phyloP scores from a whole-genome alignment of 2,329 filamentous ascomycete genomes.

The Lecanicillium sp. region DNA sequence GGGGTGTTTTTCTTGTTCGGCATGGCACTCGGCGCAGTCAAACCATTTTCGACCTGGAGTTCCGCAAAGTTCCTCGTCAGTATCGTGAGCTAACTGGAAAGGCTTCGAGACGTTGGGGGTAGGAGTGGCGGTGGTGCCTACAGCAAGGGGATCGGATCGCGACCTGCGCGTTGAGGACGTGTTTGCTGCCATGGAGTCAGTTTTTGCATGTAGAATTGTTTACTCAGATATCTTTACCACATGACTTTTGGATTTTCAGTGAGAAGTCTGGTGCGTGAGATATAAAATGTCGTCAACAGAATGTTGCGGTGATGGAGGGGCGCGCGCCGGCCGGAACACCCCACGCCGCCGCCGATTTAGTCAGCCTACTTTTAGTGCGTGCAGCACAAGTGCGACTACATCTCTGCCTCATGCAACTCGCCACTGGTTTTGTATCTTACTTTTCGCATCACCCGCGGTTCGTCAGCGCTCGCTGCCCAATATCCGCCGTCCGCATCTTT shows the following conservation, averaged over 20 bases:
- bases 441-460: no score
- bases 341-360: conserved; percentile 4
- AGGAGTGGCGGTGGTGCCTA: conserved; percentile 38
- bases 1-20: conserved; percentile 69
- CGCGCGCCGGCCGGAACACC: background rate
- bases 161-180: conserved; percentile 96
- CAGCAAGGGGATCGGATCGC: conserved; percentile 94
- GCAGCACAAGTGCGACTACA: no score
- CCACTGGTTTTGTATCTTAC: background rate
- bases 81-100: conserved; percentile 9
- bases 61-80: background rate
- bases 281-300: background rate
- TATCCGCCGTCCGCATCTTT: no score
- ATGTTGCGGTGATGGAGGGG: conserved; percentile 3
- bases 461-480: no score
- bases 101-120: conserved; percentile 2
- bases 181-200: conserved; percentile 60
- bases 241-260: conserved; percentile 19
- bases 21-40: conserved; percentile 93
- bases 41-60: conserved; percentile 89
- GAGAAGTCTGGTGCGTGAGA: background rate
- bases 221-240: conserved; percentile 27
- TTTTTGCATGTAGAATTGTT: background rate
- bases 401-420: background rate
- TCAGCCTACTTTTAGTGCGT: background rate